Evolutionary conservation across 75 land plant genomes (phyloP).

Genomic region (Cunninghamia lanceolata): DNA sequence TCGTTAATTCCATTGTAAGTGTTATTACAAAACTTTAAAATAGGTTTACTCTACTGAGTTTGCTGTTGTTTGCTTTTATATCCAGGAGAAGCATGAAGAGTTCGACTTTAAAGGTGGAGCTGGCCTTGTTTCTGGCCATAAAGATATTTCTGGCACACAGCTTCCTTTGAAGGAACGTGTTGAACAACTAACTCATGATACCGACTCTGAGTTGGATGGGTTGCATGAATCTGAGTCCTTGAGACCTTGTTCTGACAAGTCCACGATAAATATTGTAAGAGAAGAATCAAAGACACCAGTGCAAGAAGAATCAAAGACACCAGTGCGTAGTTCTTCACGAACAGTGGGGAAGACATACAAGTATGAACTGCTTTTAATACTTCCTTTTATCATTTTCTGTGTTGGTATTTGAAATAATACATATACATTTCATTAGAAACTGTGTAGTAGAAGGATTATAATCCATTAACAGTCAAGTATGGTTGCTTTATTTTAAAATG

Average conservation of each 20-base stretch:
- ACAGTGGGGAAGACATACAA: constrained; percentile 62
- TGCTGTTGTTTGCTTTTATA: neutral
- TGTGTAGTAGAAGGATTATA: constrained; percentile 4
- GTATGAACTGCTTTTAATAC: constrained; percentile 29
- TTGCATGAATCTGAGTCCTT: neutral
- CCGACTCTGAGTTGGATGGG: constrained; percentile 23
- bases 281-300: constrained; percentile 16
- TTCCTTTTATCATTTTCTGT: neutral
- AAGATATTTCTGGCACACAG: constrained; percentile 7
- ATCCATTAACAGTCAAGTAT: neutral
- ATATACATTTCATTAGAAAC: neutral
- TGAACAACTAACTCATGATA: constrained; percentile 19
- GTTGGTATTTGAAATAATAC: neutral
- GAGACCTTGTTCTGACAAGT: neutral
- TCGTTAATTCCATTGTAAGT: neutral
- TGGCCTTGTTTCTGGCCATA: constrained; percentile 29
- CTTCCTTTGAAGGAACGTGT: constrained; percentile 16
- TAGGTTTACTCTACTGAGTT: neutral
- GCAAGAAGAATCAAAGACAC: constrained; percentile 28
- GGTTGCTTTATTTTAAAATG: neutral
- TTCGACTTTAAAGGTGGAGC: constrained; percentile 92
- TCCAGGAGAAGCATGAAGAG: constrained; percentile 53
- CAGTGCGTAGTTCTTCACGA: constrained; percentile 68
- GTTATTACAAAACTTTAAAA: neutral
- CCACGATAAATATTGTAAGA: constrained; percentile 4